Conservation (phyloP, 2,329 filamentous ascomycete species). For the Lecanoromycetidae sp. region DNA sequence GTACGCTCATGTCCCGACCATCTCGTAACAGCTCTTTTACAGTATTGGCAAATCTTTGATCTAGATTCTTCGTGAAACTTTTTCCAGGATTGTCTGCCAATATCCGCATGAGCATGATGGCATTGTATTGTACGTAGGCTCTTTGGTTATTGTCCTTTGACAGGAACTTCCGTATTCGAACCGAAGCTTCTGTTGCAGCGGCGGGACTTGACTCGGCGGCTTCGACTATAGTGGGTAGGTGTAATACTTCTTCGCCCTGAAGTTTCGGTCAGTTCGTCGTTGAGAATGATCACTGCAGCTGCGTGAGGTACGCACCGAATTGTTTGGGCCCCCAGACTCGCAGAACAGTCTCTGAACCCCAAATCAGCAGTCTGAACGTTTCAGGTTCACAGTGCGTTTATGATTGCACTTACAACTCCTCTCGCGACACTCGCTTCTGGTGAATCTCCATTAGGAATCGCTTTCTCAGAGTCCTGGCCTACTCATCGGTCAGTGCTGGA, state of each 20-base stretch:
- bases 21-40: conserved; percentile 63
- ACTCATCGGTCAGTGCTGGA: background rate
- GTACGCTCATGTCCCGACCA: conserved; percentile 61
- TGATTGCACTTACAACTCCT: conserved; percentile 14
- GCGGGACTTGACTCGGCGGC: conserved; percentile 81
- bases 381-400: background rate
- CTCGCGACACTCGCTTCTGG: conserved; percentile 18
- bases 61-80: conserved; percentile 82
- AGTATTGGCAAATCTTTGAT: conserved; percentile 67
- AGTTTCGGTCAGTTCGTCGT: conserved; percentile 1
- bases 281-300: background rate
- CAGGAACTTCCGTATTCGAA: conserved; percentile 70
- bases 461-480: conserved; percentile 13
- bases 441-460: conserved; percentile 16
- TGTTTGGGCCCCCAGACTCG: conserved; percentile 19
- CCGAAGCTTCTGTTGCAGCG: conserved; percentile 70
- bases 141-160: conserved; percentile 53
- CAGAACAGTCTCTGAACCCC: conserved; percentile 18
- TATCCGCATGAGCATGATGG: conserved; percentile 89
- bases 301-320: conserved; percentile 9
- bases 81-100: conserved; percentile 80
- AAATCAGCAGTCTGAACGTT: background rate
- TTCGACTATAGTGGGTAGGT: conserved; percentile 88
- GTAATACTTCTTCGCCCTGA: conserved; percentile 78
- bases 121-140: conserved; percentile 80